Evolutionary conservation across 352 stramenopile species (phyloP).

Genomic region (Pythium aquatile): DNA sequence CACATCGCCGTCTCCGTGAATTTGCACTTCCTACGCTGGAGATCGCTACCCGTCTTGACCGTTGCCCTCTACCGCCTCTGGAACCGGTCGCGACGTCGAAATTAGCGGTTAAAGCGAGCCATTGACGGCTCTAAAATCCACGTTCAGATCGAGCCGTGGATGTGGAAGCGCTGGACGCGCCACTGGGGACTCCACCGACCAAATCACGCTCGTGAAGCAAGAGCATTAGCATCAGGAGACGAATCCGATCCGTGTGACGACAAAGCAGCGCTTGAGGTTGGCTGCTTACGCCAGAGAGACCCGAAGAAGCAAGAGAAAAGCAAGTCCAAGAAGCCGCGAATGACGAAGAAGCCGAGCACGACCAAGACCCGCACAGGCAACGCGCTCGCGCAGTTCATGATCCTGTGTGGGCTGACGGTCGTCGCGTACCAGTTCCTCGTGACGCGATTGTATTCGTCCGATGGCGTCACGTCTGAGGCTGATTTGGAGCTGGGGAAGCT

Average conservation of each 20-base stretch:
- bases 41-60: background rate
- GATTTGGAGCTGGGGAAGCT: background rate
- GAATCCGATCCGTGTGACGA: background rate
- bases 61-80: too few species aligned
- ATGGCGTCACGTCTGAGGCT: background rate
- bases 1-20: too few species aligned
- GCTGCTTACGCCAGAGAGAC: background rate
- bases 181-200: conserved; percentile 17
- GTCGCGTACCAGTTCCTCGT: conserved; percentile 52
- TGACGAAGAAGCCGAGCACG: conserved; percentile 23
- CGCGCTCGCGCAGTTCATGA: conserved; percentile 61
- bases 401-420: conserved; percentile 49
- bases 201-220: background rate
- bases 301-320: background rate
- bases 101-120: background rate
- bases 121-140: background rate
- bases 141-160: background rate
- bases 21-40: background rate
- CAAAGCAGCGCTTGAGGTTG: background rate
- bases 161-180: conserved; percentile 24
- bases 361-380: conserved; percentile 40
- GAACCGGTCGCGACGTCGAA: background rate
- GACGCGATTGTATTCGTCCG: conserved; percentile 14
- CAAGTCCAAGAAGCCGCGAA: background rate
- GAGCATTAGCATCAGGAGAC: background rate